Evolutionary conservation across 2,329 filamentous ascomycete species (phyloP), one percentile per base, ranked within the genome.

Genomic region (Penicillium sp.): DNA sequence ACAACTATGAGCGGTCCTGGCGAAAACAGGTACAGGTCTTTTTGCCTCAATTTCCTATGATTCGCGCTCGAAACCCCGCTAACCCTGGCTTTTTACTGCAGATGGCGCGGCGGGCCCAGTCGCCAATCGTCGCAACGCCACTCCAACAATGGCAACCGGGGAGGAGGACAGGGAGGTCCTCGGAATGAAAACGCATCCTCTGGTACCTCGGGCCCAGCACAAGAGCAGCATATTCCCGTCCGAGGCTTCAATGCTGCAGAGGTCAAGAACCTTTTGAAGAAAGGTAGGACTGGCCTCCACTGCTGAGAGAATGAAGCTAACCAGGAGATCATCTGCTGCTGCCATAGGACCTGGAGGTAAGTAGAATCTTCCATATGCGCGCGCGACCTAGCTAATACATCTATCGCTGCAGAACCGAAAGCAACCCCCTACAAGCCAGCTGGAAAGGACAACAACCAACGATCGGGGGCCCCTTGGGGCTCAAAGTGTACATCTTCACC

Each of bases 231-330:
- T 61, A 60, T 69, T 31, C 65, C 73, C n/a, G 69, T 74, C 23
- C 62, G 63, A 20, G 69, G 66, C 5, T 76, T 76, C 63, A 76
- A 77, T 57, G 63, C 69, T 13, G 57, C 61, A 6, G 74, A 75
- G 53, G 62, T 67, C 27, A 73, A 73, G 55, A 66, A 62, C 37
- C 61, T 66, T 49, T 62, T 77, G 29, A 73, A 63, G 54, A 69
- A 63, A 63, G 67, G 74, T 71, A 67, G 32, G 56, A 38, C 9
- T 27, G 38, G 20, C 18, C 20, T 18, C 18, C 9, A 29, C 32
- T 24, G 20, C 29, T 8, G 39, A 5, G 8, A 15, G 18, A 23
- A 38, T 12, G 8, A 40, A 35, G 41, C 32, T 33, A 18, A 52
- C 18, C 5, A 15, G 24, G 8, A n/a, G 25, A 42, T 58, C n/a